Base-by-base conservation (phyloP, 2,329 filamentous ascomycete species). In the Talaromyces amestolkiae region DNA sequence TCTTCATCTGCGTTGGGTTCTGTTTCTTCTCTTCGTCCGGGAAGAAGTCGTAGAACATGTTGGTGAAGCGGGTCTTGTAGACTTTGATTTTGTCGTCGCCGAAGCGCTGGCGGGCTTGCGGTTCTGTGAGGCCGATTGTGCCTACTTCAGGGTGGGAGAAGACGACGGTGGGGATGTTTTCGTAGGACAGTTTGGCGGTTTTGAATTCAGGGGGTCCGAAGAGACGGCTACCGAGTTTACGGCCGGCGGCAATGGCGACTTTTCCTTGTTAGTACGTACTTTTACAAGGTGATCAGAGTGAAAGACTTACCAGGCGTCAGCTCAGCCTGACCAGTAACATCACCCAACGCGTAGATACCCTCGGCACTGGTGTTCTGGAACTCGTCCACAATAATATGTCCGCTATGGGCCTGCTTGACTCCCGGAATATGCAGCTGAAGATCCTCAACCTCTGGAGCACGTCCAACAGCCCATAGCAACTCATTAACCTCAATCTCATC, bases 161-260 rank as follows among this genome's bases (percentile, higher is more conserved):
- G 58, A 84, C 79, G n/a, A 84, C 82, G 1, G 82, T 82, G 9
- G 82, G 82, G 66, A 84, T 81, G 70, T 81, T 80, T n/a, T 80
- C 77, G 70, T 84, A 84, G 24, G 78, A 77, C 35, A 84, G 75
- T 64, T 80, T 78, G 58, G 80, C 74, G 31, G 75, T 71, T 61
- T 80, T 79, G 61, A 81, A 71, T 65, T 82, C 76, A 3, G 77
- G 71, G 3, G 80, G 78, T 2, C 82, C 82, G 67, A 84, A 84
- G 37, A 84, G 74, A 41, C 82, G 82, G 71, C 79, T 83, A 37
- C 80, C 77, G 3, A 84, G 80, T 65, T 81, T 79, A 33, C 82
- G 80, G 58, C 82, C 82, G 49, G 82, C 82, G 47, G 82, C 82
- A 68, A 84, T 84, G 33, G 82, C 82, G 41, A 84, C 82, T 80